Conservation (phyloP, 805 yeast genomes). For the Candida silvicultrix region DNA sequence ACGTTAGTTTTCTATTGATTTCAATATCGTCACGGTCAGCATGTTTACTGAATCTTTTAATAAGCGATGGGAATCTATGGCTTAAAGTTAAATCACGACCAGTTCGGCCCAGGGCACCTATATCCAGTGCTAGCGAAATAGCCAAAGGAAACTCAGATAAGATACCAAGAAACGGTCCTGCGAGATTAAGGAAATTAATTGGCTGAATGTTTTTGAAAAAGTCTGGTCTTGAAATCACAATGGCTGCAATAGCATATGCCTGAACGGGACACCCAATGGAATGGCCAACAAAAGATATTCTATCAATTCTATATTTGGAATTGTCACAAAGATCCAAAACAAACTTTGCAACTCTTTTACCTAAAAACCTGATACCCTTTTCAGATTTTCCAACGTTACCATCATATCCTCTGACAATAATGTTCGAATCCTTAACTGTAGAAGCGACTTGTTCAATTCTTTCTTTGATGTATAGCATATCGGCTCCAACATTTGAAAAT, state of each 20-base stretch:
- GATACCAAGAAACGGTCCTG: constrained; percentile 72
- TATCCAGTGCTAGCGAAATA: constrained; percentile 58
- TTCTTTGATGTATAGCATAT: constrained; percentile 69
- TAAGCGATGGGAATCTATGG: constrained; percentile 25
- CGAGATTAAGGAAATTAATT: constrained; percentile 62
- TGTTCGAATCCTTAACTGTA: constrained; percentile 40
- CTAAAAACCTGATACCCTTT: constrained; percentile 68
- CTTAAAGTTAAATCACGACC: constrained; percentile 72
- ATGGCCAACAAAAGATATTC: constrained; percentile 71
- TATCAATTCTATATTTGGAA: constrained; percentile 30
- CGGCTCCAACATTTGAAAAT: constrained; percentile 72
- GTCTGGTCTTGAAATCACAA: constrained; percentile 61
- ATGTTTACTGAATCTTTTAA: constrained; percentile 3
- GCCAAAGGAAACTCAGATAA: constrained; percentile 74
- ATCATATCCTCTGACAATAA: constrained; percentile 62
- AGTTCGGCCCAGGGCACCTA: constrained; percentile 75
- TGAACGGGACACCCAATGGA: constrained; percentile 77
- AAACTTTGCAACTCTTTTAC: constrained; percentile 64
- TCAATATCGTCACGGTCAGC: constrained; percentile 25
- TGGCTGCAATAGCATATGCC: constrained; percentile 70
- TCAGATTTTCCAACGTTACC: constrained; percentile 77
- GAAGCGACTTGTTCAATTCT: constrained; percentile 42
- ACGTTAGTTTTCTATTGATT: constrained; percentile 23
- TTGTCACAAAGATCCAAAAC: constrained; percentile 50
- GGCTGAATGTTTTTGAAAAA: constrained; percentile 57